Evolutionary conservation across 176 grass and related monocot genomes (phyloP), one percentile per base, ranked within the genome.

Genomic region (Oryza glumipatula): DNA sequence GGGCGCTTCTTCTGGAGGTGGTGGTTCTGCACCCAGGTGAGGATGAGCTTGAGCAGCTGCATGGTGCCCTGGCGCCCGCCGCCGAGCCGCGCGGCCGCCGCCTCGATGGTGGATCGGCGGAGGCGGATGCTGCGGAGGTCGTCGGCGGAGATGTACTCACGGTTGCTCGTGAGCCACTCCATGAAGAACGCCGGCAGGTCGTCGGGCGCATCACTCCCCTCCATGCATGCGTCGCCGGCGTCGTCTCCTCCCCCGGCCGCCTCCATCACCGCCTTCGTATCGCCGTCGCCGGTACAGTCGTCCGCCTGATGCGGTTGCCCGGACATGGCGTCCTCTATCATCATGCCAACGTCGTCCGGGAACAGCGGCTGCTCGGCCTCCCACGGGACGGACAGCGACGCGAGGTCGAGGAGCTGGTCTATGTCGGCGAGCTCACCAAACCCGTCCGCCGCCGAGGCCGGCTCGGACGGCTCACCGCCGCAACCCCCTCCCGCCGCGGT

Each of bases 101-200:
- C 85, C 78, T 99, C 94, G 56, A 99, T 86, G 44, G 96, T 99
- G 44, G 96, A 92, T 51, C 92, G 88, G 46, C 92, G 92, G 35
- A 99, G 91, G 44, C 94, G 90, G 88, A 99, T 96, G 67, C 84
- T 80, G 49, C 96, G 89, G 67, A 99, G 96, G 86, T 99, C 94
- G 73, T 96, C 93, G 1, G 88, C 91, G 19, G 96, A 96, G 73
- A 99, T 96, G 52, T 72, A 72, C 45, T 96, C 91, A 9, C 91
- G 92, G 78, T 99, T 99, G 76, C 68, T 99, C 68, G 83, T 94
- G 16, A 99, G 88, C 96, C 96, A 99, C 22, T 99, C 96, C 69
- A 99, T 92, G 81, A 99, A 99, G 77, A 99, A 91, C 47, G 73
- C 84, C 1, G 89, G 78, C n/a, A 92, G 89, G 48, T 99, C 94